These are phyloP conservation scores for Albatrellus ellisii DNA, from an alignment of 768 basidiomycete species.

Conservation along the genomic window DNA sequence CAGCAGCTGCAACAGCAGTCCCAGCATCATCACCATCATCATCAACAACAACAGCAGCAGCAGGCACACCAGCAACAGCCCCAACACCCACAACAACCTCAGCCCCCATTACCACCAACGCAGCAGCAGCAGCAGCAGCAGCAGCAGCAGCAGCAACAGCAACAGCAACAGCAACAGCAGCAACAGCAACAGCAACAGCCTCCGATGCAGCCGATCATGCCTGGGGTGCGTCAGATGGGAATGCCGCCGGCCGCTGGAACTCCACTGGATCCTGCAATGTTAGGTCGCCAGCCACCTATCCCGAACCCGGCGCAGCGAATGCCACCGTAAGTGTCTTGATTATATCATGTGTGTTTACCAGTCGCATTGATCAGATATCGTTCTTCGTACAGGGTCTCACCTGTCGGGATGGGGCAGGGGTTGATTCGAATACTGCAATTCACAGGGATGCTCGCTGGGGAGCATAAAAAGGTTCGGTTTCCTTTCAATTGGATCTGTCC, in stretches of 20 bases:
- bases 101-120: too few species aligned
- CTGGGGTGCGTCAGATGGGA: neutral
- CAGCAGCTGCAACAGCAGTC: neutral
- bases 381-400: neutral
- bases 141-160: too few species aligned
- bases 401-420: constrained; percentile 47
- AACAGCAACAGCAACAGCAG: too few species aligned
- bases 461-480: constrained; percentile 32
- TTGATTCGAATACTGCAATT: constrained; percentile 55
- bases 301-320: neutral
- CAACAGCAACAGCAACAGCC: neutral
- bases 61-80: neutral
- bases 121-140: too few species aligned
- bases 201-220: neutral
- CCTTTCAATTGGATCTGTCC: neutral
- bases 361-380: neutral
- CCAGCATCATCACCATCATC: neutral
- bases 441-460: constrained; percentile 47
- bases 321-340: neutral
- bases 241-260: neutral
- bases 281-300: neutral
- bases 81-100: too few species aligned
- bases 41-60: neutral
- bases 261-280: neutral
- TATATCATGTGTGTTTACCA: neutral